Conservation (phyloP, 2,329 filamentous ascomycete genomes). For the Hypoxylon sp. region DNA sequence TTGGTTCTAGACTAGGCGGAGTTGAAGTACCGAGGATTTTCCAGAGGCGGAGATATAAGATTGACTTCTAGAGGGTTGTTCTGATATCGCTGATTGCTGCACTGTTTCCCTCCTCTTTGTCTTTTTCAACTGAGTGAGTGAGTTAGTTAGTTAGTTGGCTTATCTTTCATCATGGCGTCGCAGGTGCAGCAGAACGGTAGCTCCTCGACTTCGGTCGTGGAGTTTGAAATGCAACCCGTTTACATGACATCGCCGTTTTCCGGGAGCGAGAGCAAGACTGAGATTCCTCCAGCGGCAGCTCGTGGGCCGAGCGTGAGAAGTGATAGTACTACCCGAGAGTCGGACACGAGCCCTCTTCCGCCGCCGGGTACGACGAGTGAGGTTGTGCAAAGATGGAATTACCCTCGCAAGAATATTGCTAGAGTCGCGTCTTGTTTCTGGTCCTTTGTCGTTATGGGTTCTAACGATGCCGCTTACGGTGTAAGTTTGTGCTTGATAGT, state of each 20-base stretch:
- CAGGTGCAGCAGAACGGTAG: conserved; percentile 27
- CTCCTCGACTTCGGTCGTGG: conserved; percentile 37
- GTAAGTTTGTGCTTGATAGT: conserved; percentile 50
- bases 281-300: not conserved
- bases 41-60: not conserved
- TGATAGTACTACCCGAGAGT: conserved; percentile 5
- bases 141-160: not conserved
- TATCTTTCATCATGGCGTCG: conserved; percentile 7
- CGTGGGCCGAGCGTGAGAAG: conserved; percentile 3
- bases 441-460: conserved; percentile 65
- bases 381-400: conserved; percentile 58
- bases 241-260: conserved; percentile 19
- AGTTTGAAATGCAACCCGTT: conserved; percentile 34
- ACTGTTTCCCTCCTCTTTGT: not conserved
- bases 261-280: conserved; percentile 1
- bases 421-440: conserved; percentile 64
- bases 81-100: too few species aligned
- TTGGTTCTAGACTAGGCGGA: too few species aligned
- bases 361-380: conserved; percentile 35
- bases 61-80: too few species aligned
- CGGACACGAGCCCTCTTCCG: conserved; percentile 27
- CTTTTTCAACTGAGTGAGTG: not conserved
- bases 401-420: conserved; percentile 57
- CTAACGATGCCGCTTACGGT: conserved; percentile 67
- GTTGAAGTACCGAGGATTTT: too few species aligned